Evolutionary conservation across 257 asterid genomes (phyloP).

Genomic region (Craterostigma plantagineum): DNA sequence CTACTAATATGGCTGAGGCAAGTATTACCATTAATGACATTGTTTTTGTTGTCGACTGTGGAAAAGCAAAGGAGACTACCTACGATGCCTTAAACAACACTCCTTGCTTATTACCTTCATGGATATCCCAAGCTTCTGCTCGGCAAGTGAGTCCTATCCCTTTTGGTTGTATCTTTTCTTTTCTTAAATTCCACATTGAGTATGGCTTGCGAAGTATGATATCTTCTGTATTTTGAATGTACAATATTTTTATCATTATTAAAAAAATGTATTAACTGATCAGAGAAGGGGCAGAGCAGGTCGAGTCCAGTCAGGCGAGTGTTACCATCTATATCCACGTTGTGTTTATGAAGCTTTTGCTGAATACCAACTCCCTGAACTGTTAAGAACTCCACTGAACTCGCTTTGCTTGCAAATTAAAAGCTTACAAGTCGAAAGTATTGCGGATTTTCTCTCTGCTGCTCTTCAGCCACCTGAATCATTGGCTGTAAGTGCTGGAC

Average conservation of each 20-base stretch:
- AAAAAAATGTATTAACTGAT: constrained; percentile 3
- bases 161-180: constrained; percentile 2
- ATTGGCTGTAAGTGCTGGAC: constrained; percentile 42
- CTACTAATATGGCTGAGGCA: constrained; percentile 99
- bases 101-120: constrained; percentile 87
- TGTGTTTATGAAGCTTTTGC: constrained; percentile 94
- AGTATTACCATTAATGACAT: constrained; percentile 94
- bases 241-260: neutral
- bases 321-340: constrained; percentile 86
- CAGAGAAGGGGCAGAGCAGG: constrained; percentile 99
- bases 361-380: constrained; percentile 95
- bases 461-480: constrained; percentile 94
- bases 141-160: constrained; percentile 53
- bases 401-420: constrained; percentile 98
- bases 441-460: constrained; percentile 71
- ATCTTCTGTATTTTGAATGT: constrained; percentile 2
- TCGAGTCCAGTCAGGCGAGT: constrained; percentile 97
- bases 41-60: constrained; percentile 94
- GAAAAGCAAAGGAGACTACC: constrained; percentile 96
- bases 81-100: constrained; percentile 90
- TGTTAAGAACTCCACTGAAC: constrained; percentile 84
- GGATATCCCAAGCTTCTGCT: constrained; percentile 99
- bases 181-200: no score
- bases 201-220: no score
- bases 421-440: constrained; percentile 76